A percentile compares a stretch with the other conserved stretches of the same genome.
phyloP scores from a whole-genome alignment of 1,284 basidiomycete species.

The Athelia psychrophila region DNA sequence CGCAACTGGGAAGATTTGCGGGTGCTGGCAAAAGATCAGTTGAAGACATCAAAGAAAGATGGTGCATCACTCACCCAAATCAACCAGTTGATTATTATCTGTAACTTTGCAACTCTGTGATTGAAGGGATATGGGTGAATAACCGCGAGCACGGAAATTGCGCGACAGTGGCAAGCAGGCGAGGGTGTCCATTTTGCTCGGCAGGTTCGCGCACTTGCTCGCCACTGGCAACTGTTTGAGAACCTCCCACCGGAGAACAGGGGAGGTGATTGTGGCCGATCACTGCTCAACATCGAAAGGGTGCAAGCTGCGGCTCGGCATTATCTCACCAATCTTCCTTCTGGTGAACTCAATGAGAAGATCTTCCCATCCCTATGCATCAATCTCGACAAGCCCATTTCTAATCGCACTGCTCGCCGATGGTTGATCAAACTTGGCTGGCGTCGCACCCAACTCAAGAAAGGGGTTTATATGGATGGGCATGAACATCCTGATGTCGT shows the following conservation, averaged over 20 bases:
- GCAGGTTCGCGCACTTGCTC: constrained; percentile 25
- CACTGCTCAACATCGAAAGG: constrained; percentile 24
- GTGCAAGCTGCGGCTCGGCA: constrained; percentile 15
- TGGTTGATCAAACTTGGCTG: constrained; percentile 15
- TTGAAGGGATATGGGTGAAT: constrained; percentile 17
- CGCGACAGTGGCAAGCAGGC: constrained; percentile 28
- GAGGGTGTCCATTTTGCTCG: constrained; percentile 25
- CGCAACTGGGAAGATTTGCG: constrained; percentile 8
- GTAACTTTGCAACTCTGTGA: constrained; percentile 14
- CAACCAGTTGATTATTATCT: constrained; percentile 14
- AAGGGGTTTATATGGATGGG: constrained; percentile 20
- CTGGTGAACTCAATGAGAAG: constrained; percentile 21
- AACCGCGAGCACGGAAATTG: constrained; percentile 29
- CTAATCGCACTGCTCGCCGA: constrained; percentile 9
- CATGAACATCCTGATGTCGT: constrained; percentile 21
- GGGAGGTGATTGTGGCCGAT: constrained; percentile 22
- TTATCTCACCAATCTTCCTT: constrained; percentile 20
- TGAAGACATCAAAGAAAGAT: constrained; percentile 11
- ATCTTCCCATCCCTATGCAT: constrained; percentile 28
- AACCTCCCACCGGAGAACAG: constrained; percentile 27
- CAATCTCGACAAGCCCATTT: constrained; percentile 11
- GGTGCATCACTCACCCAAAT: constrained; percentile 2
- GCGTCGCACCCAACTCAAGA: constrained; percentile 5
- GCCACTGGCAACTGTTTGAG: constrained; percentile 35
- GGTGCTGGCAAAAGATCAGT: constrained; percentile 11